Evolutionary conservation across 306 rosid species (phyloP), one percentile per base, ranked within the genome.

Genomic region (Spatholobus suberectus): DNA sequence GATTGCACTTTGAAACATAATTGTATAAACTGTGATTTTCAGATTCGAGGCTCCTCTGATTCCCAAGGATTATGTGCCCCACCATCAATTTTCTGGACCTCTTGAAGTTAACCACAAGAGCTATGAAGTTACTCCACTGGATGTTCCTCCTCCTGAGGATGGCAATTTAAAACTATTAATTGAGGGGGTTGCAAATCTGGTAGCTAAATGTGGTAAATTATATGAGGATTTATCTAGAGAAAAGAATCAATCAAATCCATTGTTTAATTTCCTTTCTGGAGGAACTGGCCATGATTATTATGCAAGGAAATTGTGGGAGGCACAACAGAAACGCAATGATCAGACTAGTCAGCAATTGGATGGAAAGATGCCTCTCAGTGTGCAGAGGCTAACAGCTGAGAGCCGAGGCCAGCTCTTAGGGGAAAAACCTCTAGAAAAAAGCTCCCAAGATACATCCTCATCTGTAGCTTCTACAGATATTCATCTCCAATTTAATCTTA

Each of bases 181-280:
- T 77, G 99, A 96, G 17, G 99, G 99, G 84, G 95, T 94, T 72
- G 96, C 99, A 47, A 86, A 90, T 87, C 87, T 94, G 83, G 99
- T 96, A 58, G 98, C 98, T 83, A 91, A 97, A 79, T 92, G 99
- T 76, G 99, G 99, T 47, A 96, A 92, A 85, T 37, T 94, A 83
- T 96, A 89, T 79, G 99, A 94, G 97, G 98, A 96, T 87, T 88
- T 96, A 77, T 96, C 97, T 62, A 92, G 90, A 86, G 99, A 94
- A 83, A 96, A 94, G 80, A 91, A 96, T 80, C 86, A 82, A 80
- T 87, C 93, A 73, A 96, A 96, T 91, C 96, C 97, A 3, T 65
- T 91, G 88, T 96, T 96, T 88, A 90, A 84, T 81, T 96, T 96
- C 82, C 99, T 96, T 77, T 83, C 82, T 52, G 98, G 99, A 81